Conservation (phyloP, 2,329 filamentous ascomycete species). For the Didymella lethalis region DNA sequence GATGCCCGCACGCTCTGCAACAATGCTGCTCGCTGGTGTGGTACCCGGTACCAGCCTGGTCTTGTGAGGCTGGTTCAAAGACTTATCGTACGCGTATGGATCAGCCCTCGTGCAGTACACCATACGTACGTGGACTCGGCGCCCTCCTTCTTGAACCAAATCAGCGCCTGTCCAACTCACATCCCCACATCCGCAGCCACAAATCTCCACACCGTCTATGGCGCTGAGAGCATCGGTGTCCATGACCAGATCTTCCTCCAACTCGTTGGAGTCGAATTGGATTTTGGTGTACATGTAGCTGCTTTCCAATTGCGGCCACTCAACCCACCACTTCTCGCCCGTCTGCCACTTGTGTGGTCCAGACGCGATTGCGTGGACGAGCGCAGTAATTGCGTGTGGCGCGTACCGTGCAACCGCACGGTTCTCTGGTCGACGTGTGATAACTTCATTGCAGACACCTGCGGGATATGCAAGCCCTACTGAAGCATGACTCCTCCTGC, state of each 20-base stretch:
- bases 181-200: neutral
- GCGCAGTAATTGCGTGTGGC: neutral
- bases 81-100: neutral
- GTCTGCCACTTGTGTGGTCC: neutral
- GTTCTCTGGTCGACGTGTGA: neutral
- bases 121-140: neutral
- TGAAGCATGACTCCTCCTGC: neutral
- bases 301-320: slow-evolving; percentile 8
- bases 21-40: neutral
- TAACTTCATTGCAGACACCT: neutral
- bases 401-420: neutral
- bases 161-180: slow-evolving; percentile 3
- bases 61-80: neutral
- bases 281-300: neutral
- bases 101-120: neutral
- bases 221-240: neutral
- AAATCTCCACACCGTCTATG: neutral
- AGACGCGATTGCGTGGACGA: neutral
- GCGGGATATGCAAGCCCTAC: neutral
- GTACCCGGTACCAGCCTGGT: slow-evolving; percentile 1
- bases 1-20: neutral
- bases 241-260: neutral
- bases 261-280: neutral
- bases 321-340: neutral
- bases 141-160: slow-evolving; percentile 10